These are phyloP conservation scores for Chlorella variabilis DNA, from an alignment of 163 green algal species.

Conservation along the genomic window DNA sequence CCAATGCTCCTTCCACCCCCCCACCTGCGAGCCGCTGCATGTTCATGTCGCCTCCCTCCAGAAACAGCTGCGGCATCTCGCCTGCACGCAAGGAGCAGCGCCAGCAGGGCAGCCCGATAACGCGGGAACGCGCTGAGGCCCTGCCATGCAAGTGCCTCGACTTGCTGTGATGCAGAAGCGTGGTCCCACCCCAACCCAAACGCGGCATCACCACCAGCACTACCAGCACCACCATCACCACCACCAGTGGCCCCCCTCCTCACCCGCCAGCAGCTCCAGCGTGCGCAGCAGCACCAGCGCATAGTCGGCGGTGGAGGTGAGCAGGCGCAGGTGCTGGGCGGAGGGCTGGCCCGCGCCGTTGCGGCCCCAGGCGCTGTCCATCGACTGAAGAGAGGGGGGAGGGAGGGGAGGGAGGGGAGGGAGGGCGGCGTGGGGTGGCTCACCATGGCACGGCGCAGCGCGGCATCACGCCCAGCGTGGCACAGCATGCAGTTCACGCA, in stretches of 20 bases:
- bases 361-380: slow-evolving; percentile 3
- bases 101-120: no score
- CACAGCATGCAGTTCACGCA: slow-evolving; percentile 6
- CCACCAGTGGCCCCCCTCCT: background rate
- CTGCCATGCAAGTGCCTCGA: no score
- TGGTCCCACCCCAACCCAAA: no score
- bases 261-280: slow-evolving; percentile 73
- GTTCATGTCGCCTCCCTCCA: slow-evolving; percentile 55
- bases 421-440: no score
- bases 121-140: no score
- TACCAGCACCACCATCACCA: no score
- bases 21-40: slow-evolving; percentile 56
- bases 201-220: no score
- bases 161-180: no score
- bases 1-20: no score
- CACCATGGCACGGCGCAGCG: no score
- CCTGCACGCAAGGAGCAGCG: background rate
- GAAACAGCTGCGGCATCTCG: slow-evolving; percentile 31
- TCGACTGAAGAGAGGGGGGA: background rate
- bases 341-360: background rate
- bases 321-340: slow-evolving; percentile 21
- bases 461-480: background rate
- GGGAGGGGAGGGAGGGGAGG: background rate
- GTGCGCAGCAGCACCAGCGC: slow-evolving; percentile 67
- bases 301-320: slow-evolving; percentile 27